Evolutionary conservation across 768 basidiomycete species (phyloP), one percentile per base, ranked within the genome.

Genomic region (Hortiboletus campestris): DNA sequence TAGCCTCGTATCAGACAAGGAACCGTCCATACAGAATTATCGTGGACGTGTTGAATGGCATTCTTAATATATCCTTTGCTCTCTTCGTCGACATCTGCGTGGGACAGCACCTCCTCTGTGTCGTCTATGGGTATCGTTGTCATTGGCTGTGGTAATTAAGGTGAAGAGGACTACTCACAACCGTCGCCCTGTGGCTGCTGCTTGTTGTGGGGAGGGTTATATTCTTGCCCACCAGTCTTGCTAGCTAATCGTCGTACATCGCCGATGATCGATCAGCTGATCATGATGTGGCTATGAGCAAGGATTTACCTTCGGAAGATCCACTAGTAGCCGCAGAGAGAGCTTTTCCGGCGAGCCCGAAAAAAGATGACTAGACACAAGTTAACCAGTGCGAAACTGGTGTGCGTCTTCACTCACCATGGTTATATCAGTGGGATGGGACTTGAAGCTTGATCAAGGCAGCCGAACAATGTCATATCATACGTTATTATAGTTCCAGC

Each of bases 261-360:
- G 28, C 16, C 39, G 35, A 58, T 46, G 39, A 58, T 49, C 55
- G 46, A 61, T 64, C 52, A 53, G 20, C 14, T 38, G 28, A 53
- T 56, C 17, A 38, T 25, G 25, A 25, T 25, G 38, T 11, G 46
- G 22, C 9, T 47, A 35, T 17, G 12, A 52, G 38, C 41, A 45
- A 12, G 29, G 39, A 49, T 57, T 56, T 46, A 60, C 57, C 22
- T 12, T 55, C 46, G 25, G 51, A 44, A 10, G 57, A 52, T 28
- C 45, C 42, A 44, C 25, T 38, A 61, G 75, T 84, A 84, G 66
- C 61, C 3, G 82, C 75, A 38, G 81, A 69, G 61, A 80, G 69
- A 58, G 84, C 83, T 70, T 91, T 70, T 71, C 90, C 86, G 11
- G 88, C 91, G 61, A 91, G 69, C 55, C 82, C 83, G 36, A 89